Conservation (phyloP, 2,329 filamentous ascomycete genomes). For the Rhinocladiella similis region DNA sequence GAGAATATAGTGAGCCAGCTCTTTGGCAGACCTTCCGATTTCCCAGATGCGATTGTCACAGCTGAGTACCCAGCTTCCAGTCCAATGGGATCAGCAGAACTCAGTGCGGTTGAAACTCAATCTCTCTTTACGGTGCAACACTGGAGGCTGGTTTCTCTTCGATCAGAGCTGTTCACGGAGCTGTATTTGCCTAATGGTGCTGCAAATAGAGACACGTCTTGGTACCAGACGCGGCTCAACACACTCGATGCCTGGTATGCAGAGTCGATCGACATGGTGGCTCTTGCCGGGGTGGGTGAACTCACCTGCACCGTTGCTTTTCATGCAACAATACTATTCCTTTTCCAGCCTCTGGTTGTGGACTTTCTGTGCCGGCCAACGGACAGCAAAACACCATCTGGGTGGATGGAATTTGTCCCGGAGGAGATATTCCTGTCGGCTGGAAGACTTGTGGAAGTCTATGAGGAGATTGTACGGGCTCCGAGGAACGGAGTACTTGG, state of each 20-base stretch:
- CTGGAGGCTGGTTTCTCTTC: slow-evolving; percentile 33
- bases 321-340: slow-evolving; percentile 29
- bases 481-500: slow-evolving; percentile 25
- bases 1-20: slow-evolving; percentile 37
- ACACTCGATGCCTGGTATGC: slow-evolving; percentile 5
- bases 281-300: slow-evolving; percentile 18
- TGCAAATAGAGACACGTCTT: slow-evolving; percentile 6
- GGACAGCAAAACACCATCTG: background rate
- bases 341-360: slow-evolving; percentile 29
- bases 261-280: background rate
- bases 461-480: slow-evolving; percentile 28
- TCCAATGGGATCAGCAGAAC: too few relatives aligned
- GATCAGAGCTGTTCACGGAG: slow-evolving; percentile 32
- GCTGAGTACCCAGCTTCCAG: slow-evolving; percentile 18
- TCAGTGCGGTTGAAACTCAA: too few relatives aligned
- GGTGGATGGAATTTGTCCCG: background rate
- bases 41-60: slow-evolving; percentile 36
- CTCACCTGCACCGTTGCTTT: slow-evolving; percentile 30
- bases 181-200: slow-evolving; percentile 16
- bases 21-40: slow-evolving; percentile 36
- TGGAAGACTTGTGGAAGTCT: slow-evolving; percentile 26
- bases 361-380: background rate
- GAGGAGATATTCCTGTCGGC: slow-evolving; percentile 27
- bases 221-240: slow-evolving; percentile 20
- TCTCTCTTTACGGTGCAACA: slow-evolving; percentile 16